phyloP scores from a whole-genome alignment of 495 filamentous ascomycete species.

The Echria macrotheca region DNA sequence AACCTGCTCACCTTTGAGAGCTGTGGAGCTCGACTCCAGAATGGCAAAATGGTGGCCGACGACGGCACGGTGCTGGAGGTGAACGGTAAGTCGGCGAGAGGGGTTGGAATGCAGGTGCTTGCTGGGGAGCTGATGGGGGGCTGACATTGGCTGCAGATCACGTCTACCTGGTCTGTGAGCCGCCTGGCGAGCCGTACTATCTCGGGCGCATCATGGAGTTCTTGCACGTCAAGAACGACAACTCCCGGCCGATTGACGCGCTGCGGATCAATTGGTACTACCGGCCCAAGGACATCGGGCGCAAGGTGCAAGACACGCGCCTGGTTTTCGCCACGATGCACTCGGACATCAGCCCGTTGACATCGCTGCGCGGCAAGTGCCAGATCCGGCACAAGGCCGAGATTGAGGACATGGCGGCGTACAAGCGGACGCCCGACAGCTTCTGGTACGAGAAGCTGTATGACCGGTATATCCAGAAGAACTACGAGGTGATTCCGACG shows the following conservation, averaged over 20 bases:
- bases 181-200: conserved; percentile 97
- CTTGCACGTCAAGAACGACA: conserved; percentile 70
- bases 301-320: conserved; percentile 82
- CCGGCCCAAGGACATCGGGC: conserved; percentile 88
- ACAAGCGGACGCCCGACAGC: conserved; percentile 72
- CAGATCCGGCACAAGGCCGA: conserved; percentile 80
- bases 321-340: conserved; percentile 96
- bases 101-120: conserved; percentile 9
- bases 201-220: conserved; percentile 98
- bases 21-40: conserved; percentile 58
- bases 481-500: conserved; percentile 94
- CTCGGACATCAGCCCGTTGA: conserved; percentile 89
- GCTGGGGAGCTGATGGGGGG: conserved; percentile 3
- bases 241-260: conserved; percentile 68
- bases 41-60: conserved; percentile 80
- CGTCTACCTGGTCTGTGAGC: conserved; percentile 95
- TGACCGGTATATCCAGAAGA: conserved; percentile 95
- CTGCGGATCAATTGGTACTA: conserved; percentile 98
- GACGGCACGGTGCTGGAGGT: conserved; percentile 78
- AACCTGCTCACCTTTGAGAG: conserved; percentile 88
- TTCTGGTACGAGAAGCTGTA: conserved; percentile 99
- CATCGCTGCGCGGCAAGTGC: conserved; percentile 88
- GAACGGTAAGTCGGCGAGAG: conserved; percentile 65
- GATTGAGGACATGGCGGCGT: conserved; percentile 74
- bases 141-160: conserved; percentile 63